A percentile compares a stretch with the other conserved stretches of the same genome.
These are phyloP conservation scores for Bipolaris cookei DNA, from an alignment of 2,329 filamentous ascomycete species.

Conservation along the genomic window DNA sequence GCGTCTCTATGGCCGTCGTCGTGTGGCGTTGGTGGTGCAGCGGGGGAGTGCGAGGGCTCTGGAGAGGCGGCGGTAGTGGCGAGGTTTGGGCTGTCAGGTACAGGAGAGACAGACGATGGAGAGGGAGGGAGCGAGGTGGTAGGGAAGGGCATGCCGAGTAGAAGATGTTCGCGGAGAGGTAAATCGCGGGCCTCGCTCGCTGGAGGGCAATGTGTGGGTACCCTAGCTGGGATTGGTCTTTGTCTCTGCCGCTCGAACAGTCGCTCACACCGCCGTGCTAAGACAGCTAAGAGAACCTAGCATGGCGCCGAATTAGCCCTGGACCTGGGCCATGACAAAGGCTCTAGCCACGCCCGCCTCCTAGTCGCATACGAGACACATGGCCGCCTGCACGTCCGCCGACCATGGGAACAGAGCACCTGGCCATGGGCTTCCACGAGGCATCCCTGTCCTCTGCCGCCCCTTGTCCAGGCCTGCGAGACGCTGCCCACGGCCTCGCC, in stretches of 20 bases:
- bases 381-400: constrained; percentile 34
- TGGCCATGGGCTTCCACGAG: constrained; percentile 43
- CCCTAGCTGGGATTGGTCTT: constrained; percentile 43
- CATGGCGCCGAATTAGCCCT: constrained; percentile 36
- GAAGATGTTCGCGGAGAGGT: constrained; percentile 43
- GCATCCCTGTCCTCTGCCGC: constrained; percentile 38
- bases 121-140: constrained; percentile 39
- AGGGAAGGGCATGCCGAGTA: constrained; percentile 42
- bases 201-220: constrained; percentile 45
- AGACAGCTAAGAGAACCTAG: constrained; percentile 36
- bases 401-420: constrained; percentile 28
- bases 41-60: neutral
- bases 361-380: constrained; percentile 37
- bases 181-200: constrained; percentile 37
- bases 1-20: neutral
- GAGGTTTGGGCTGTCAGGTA: constrained; percentile 17
- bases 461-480: constrained; percentile 17
- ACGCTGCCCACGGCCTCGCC: constrained; percentile 22
- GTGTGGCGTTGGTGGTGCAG: neutral
- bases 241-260: constrained; percentile 31
- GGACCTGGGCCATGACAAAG: constrained; percentile 39
- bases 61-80: constrained; percentile 5
- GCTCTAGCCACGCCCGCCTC: constrained; percentile 27
- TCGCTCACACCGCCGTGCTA: constrained; percentile 36
- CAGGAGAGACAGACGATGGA: constrained; percentile 29